phyloP scores from a whole-genome alignment of 2,329 filamentous ascomycete species.

The Waltergamsia citrina region DNA sequence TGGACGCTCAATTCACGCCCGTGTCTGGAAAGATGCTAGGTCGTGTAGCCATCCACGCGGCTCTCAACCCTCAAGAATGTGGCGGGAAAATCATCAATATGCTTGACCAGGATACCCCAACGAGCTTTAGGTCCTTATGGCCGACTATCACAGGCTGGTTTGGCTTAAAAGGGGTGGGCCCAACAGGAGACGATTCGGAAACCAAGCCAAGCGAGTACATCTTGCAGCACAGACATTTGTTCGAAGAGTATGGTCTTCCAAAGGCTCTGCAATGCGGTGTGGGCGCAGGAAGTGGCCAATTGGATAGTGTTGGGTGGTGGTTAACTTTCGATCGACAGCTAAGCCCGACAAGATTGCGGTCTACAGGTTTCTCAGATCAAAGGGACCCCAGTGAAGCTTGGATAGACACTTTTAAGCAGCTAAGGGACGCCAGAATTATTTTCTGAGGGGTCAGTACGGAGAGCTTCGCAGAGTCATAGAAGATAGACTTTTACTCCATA shows the following conservation, averaged over 20 bases:
- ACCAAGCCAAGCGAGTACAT: conserved; percentile 20
- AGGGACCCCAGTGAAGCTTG: conserved; percentile 26
- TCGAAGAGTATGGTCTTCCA: conserved; percentile 11
- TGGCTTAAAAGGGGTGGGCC: conserved; percentile 15
- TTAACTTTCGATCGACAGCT: conserved; percentile 37
- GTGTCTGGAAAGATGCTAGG: conserved; percentile 19
- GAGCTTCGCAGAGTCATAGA: no score
- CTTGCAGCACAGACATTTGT: conserved; percentile 15
- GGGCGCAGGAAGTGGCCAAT: conserved; percentile 22
- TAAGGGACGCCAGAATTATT: conserved; percentile 30
- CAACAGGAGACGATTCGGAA: not conserved
- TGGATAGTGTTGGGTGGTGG: conserved; percentile 34
- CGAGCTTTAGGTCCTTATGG: conserved; percentile 19
- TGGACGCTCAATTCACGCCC: conserved; percentile 17
- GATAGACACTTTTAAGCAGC: conserved; percentile 30
- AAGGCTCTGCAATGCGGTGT: conserved; percentile 21
- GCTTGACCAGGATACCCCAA: conserved; percentile 15
- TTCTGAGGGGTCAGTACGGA: no score
- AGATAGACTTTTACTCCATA: no score
- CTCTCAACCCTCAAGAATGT: conserved; percentile 15
- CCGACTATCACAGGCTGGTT: conserved; percentile 19
- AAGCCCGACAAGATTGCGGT: conserved; percentile 27
- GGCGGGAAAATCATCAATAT: conserved; percentile 21
- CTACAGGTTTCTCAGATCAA: conserved; percentile 27
- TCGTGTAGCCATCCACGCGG: conserved; percentile 17